Evolutionary conservation across 352 stramenopile species (phyloP), one percentile per base, ranked within the genome.

Genomic region (Pythium angustatum): DNA sequence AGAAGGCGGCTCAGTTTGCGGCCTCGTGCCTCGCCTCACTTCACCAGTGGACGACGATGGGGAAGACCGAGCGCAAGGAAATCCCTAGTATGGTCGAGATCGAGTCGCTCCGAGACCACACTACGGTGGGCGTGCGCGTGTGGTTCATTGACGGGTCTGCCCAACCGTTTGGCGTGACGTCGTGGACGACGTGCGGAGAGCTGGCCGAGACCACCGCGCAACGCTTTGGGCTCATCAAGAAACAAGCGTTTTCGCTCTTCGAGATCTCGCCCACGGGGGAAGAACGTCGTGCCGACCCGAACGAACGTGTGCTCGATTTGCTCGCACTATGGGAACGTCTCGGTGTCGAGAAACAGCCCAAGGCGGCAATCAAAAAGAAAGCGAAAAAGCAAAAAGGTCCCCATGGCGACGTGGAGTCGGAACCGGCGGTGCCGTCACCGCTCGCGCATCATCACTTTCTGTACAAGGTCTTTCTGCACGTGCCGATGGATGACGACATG

Each of bases 401-500:
- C 41, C 19, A 21, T 36, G 28, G 19, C 49, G 49, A 47, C 5
- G 19, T 26, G 22, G 40, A 5, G 40, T 10, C 19, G 8, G 30
- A 22, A 36, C 22, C 36, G 1, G 8, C 34, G 22, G 9, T 17
- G n/a, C 27, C 22, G 7, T 27, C 31, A 30, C 7, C 22, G 2
- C 7, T 36, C 9, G 2, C 45, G 58, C 36, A 54, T 62, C 67
- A 82, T 62, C 66, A 69, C 52, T 70, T 94, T 26, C 47, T 74
- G 3, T 93, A 86, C 73, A 95, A 91, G 66, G 79, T 90, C 11
- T 83, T 87, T 41, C 58, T 94, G 44, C 91, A 87, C 71, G 72
- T 91, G 24, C 73, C 90, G 26, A 54, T 90, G 36, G 68, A 79
- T 43, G 77, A 90, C 48, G 76, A 83, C 66, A 81, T 87, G 56